phyloP scores from a whole-genome alignment of 345 rosid genomes.

The Euphorbia peplus region DNA sequence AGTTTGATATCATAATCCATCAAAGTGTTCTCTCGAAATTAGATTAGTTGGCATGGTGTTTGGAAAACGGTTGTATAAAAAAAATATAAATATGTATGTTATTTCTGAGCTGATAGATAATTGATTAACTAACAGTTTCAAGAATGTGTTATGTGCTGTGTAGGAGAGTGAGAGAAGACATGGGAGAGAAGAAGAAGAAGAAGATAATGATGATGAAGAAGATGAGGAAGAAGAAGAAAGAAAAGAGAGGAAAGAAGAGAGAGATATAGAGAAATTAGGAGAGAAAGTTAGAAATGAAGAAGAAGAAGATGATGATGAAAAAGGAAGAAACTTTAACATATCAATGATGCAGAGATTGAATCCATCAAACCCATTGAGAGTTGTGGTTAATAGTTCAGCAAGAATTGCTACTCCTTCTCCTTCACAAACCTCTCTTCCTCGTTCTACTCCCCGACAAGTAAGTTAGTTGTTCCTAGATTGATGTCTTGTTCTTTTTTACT shows the following conservation, averaged over 20 bases:
- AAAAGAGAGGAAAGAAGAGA: constrained; percentile 21
- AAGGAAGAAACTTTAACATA: constrained; percentile 26
- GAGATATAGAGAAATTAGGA: constrained; percentile 56
- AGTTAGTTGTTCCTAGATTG: too few relatives aligned
- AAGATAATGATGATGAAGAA: constrained; percentile 15
- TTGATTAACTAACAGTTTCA: constrained; percentile 14
- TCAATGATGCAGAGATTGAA: constrained; percentile 69
- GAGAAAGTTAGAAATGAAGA: constrained; percentile 30
- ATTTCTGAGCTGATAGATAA: too few relatives aligned
- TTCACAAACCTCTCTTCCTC: constrained; percentile 46
- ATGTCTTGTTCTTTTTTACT: neutral
- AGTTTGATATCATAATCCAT: too few relatives aligned
- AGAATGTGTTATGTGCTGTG: neutral
- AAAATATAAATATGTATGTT: too few relatives aligned
- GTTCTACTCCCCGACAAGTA: constrained; percentile 83
- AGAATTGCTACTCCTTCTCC: constrained; percentile 58
- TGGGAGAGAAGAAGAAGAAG: constrained; percentile 22
- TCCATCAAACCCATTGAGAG: constrained; percentile 78
- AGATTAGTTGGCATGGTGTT: too few relatives aligned
- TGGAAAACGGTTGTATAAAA: too few relatives aligned
- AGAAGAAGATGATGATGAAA: constrained; percentile 10
- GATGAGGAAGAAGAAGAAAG: constrained; percentile 11
- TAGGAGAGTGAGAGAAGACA: constrained; percentile 47
- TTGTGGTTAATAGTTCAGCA: constrained; percentile 46
- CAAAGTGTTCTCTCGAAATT: too few relatives aligned